Base-by-base conservation (phyloP, 2,329 filamentous ascomycete species). In the Zasmidium cellare region DNA sequence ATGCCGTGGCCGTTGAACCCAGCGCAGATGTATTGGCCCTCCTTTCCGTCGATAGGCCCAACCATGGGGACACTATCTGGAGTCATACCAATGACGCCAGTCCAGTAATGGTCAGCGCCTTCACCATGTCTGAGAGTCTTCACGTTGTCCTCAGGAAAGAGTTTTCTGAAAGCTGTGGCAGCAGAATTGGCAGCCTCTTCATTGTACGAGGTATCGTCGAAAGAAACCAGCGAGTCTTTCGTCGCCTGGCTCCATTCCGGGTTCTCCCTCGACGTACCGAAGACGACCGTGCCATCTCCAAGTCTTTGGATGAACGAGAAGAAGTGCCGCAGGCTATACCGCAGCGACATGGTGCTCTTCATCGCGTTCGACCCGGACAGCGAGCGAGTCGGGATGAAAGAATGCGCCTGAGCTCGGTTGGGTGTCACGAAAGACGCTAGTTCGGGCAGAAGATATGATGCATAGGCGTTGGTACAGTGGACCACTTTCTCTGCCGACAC, bases 1-100 rank as follows among this genome's bases (percentile, higher is more conserved):
- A 77, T 77, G 73, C 78, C 78, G 64, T 80, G 78, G 0, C 78
- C 79, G 61, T 80, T 80, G 58, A 80, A 80, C 0, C 79, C 79
- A n/a, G 78, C 79, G 62, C 78, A 80, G 9, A 81, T 72, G 65
- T 72, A 82, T 53, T 81, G 79, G 3, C 79, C 79, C 9, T 74
- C 71, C 7, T 75, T 58, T 0, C 69, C 70, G 9, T 76, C 69
- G 3, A 81, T 65, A 1, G 66, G 64, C 1, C 79, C 79, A n/a
- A 81, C 69, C 57, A 80, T 76, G 0, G 79, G 79, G 12, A 80
- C 76, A 11, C 71, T 76, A 64, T 82, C 44, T 11, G 66, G 66
- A 14, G 77, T 80, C 76, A 80, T 76, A 12, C 71, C 79, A 35
- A 81, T 75, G 58, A 81, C 78, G 0, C 78, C 79, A 1, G 75